Percentiles rank a stretch among this genome's conserved stretches.
phyloP scores from a whole-genome alignment of 345 rosid species.

The Murraya paniculata region DNA sequence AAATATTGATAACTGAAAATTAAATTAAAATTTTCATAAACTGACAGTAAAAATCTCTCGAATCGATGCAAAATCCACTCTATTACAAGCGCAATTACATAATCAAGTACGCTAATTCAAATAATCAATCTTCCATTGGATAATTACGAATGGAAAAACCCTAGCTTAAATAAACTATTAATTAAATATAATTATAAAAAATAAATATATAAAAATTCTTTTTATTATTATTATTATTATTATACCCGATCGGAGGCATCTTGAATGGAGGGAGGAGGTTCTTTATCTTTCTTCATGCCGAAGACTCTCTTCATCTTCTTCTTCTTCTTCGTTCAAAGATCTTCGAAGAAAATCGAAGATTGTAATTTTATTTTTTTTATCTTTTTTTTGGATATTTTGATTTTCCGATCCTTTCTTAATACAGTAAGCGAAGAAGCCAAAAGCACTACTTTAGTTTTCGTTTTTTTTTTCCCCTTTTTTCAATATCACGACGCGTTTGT shows the following conservation, averaged over 20 bases:
- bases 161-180: neutral
- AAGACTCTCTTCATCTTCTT: constrained; percentile 81
- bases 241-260: constrained; percentile 87
- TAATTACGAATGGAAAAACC: neutral
- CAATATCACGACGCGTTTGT: neutral
- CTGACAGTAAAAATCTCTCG: neutral
- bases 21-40: neutral
- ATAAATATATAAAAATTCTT: neutral
- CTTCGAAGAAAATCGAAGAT: neutral
- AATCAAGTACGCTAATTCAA: neutral
- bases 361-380: neutral
- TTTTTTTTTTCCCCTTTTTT: too few species aligned
- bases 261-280: constrained; percentile 78
- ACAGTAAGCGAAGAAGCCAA: neutral
- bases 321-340: neutral
- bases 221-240: too few species aligned
- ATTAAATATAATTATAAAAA: neutral
- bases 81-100: neutral
- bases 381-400: neutral
- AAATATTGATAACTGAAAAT: neutral
- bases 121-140: neutral
- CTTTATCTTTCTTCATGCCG: constrained; percentile 87
- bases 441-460: neutral
- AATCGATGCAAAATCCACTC: neutral
- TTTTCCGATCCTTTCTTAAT: neutral